Base-by-base conservation (phyloP, 805 yeast genomes). In the Pichia scutulata region DNA sequence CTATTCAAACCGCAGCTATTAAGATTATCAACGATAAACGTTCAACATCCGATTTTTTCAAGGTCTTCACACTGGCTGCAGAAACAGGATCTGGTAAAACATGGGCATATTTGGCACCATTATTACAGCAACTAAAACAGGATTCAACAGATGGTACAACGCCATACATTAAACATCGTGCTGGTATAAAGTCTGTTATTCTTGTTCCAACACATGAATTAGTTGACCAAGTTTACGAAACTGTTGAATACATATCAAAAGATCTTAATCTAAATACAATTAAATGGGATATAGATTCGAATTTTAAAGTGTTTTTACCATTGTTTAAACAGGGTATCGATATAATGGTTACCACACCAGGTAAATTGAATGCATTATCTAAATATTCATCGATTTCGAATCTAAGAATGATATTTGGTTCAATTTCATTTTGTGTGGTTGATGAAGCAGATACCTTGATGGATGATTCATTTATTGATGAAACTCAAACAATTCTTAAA, bases 81-180 rank as follows among this genome's bases (percentile, higher is more conserved):
- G 98, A 93, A 64, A 92, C 99, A 0, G 99, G 99, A 0, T 85
- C 96, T 0, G 99, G 99, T 9, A 92, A 92, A 63, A 92, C 99
- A 0, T 81, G 96, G 82, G 89, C 97, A 0, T 92, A 90, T 61
- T 62, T 93, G 53, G 80, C 86, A 0, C 90, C 96, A 0, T 55
- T 92, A 36, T 55, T 90, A 39, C 84, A 88, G 44, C 80, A 78
- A 55, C 66, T 90, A 55, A 77, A 80, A 52, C 81, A 82, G 51
- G 80, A 77, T 72, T 23, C 51, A 7, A 19, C 21, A 22, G 44
- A 40, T 21, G 16, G 45, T 33, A 21, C 49, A 23, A 19, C 26
- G 9, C 57, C 57, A 21, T 39, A 21, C 28, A 53, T 55, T 16
- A 53, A 51, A 23, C 52, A 53, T 23, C 74, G 68, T 47, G 71